phyloP scores from a whole-genome alignment of 768 basidiomycete species.

The Russula abietina region DNA sequence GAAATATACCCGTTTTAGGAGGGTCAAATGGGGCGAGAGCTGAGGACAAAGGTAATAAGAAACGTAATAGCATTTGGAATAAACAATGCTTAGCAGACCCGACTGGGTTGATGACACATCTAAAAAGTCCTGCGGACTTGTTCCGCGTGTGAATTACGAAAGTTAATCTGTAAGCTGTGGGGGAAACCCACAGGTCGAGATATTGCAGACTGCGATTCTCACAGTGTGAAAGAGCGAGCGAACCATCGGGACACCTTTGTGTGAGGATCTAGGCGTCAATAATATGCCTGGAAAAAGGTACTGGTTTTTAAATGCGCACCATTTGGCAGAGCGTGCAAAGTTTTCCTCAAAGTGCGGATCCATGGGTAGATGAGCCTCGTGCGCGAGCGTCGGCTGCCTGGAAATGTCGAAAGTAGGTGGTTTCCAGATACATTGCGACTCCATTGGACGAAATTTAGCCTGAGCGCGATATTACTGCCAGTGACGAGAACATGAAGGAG shows the following conservation, averaged over 20 bases:
- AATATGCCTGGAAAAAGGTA: neutral
- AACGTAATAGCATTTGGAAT: neutral
- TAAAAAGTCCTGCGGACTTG: conserved; percentile 7
- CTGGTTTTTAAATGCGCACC: conserved; percentile 6
- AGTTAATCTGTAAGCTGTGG: neutral
- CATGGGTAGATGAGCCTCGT: conserved; percentile 1
- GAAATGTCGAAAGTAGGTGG: conserved; percentile 20
- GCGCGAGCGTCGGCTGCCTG: conserved; percentile 7
- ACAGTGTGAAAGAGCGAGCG: conserved; percentile 56
- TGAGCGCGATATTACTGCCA: neutral
- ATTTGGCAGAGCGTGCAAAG: conserved; percentile 26
- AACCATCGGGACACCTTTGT: conserved; percentile 70
- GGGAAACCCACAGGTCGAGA: conserved; percentile 42
- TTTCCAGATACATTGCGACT: conserved; percentile 13
- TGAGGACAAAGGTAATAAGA: neutral
- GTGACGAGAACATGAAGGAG: neutral
- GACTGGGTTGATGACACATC: conserved; percentile 10
- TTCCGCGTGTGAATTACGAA: neutral
- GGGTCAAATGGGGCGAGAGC: conserved; percentile 3
- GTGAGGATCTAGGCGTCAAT: neutral
- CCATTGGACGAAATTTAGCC: neutral
- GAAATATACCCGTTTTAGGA: conserved; percentile 26
- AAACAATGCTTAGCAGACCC: neutral
- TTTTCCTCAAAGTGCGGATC: conserved; percentile 18
- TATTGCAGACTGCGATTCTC: conserved; percentile 65